Conservation (phyloP, 768 basidiomycete genomes). For the Serendipita sp. region DNA sequence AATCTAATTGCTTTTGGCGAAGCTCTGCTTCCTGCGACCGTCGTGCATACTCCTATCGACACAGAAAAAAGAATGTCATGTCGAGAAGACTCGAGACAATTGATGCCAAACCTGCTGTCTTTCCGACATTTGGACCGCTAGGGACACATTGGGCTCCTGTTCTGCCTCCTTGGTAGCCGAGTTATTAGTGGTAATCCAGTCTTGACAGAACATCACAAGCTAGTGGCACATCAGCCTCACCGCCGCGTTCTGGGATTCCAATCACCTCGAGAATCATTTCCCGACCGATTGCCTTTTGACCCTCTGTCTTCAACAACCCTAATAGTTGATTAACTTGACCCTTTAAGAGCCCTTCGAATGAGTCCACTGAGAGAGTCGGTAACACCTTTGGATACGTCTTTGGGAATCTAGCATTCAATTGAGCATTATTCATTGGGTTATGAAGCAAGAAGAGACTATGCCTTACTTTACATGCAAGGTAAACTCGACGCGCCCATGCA, state of each 20-base stretch:
- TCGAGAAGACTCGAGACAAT: neutral
- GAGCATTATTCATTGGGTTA: conserved; percentile 5
- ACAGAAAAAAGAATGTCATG: neutral
- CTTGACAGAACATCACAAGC: conserved; percentile 54
- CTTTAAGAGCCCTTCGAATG: conserved; percentile 38
- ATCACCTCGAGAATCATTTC: conserved; percentile 69
- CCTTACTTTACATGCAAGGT: conserved; percentile 53
- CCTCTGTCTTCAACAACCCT: conserved; percentile 47
- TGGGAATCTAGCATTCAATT: conserved; percentile 39
- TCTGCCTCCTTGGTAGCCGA: conserved; percentile 31
- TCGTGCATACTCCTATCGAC: conserved; percentile 33
- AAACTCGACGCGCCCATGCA: conserved; percentile 44
- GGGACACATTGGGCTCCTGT: conserved; percentile 44
- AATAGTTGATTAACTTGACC: conserved; percentile 43
- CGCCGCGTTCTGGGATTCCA: conserved; percentile 4
- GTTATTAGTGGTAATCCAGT: conserved; percentile 46
- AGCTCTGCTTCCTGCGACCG: conserved; percentile 43
- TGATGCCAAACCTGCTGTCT: conserved; percentile 43
- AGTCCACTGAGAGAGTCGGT: conserved; percentile 51
- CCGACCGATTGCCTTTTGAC: conserved; percentile 45
- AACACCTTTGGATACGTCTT: conserved; percentile 56
- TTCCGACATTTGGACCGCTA: conserved; percentile 64
- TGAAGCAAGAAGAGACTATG: neutral
- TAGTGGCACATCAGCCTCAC: conserved; percentile 17
- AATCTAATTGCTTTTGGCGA: conserved; percentile 21